Percentiles rank a stretch among this genome's conserved stretches.
phyloP scores from a whole-genome alignment of 495 filamentous ascomycete genomes.

The Talaromyces stipitatus region DNA sequence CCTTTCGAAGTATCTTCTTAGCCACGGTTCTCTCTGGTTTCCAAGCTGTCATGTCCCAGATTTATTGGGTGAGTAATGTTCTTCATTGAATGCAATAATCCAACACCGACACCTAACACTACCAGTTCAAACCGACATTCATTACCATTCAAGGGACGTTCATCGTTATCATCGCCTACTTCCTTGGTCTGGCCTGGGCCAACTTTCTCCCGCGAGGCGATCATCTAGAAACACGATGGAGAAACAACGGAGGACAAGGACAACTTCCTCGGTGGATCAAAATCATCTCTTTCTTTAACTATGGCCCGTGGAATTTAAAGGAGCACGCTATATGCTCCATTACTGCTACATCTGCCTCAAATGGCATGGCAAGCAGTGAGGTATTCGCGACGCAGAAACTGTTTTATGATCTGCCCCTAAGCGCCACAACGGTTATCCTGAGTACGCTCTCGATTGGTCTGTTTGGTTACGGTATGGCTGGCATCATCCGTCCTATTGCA shows the following conservation, averaged over 20 bases:
- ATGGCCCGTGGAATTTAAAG: conserved; percentile 24
- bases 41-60: conserved; percentile 41
- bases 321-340: conserved; percentile 25
- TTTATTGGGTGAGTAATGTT: conserved; percentile 26
- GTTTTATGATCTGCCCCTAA: conserved; percentile 23
- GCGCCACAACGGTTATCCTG: conserved; percentile 17
- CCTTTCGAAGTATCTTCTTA: conserved; percentile 37
- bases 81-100: not conserved
- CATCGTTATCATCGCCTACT: conserved; percentile 34
- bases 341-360: conserved; percentile 20
- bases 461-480: conserved; percentile 48
- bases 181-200: conserved; percentile 32
- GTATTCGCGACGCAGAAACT: conserved; percentile 26
- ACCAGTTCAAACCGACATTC: conserved; percentile 23
- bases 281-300: conserved; percentile 20
- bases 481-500: conserved; percentile 41
- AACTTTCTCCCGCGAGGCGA: conserved; percentile 34
- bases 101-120: not conserved
- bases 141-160: conserved; percentile 26
- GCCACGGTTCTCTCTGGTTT: conserved; percentile 36
- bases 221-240: conserved; percentile 20
- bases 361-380: conserved; percentile 8
- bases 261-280: conserved; percentile 13
- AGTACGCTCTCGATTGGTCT: conserved; percentile 29
- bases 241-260: conserved; percentile 14